Base-by-base conservation (phyloP, 179 eudicot species). In the Spergularia azorica region DNA sequence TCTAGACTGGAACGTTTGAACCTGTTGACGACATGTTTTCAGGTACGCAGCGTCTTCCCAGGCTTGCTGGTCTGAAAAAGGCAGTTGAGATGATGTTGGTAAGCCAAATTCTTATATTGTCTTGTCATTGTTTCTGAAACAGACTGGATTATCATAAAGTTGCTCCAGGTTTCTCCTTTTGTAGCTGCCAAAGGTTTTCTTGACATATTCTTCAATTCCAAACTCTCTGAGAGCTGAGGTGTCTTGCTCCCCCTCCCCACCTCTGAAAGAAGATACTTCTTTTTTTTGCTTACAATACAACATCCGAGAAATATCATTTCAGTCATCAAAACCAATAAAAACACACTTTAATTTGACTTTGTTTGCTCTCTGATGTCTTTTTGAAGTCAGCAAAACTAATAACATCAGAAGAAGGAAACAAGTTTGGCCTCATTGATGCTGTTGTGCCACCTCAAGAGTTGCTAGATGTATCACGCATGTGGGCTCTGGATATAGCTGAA, bases 31-130 rank as follows among this genome's bases (percentile, higher is more conserved):
- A 71, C 84, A 57, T 70, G 65, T 62, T 54, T 54, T 20, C 83
- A 92, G 98, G 98, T 54, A 94, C 98, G 32, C 98, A 92, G 57
- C 94, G 95, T 74, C 98, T 94, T 77, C 98, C 98, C 43, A 90
- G 98, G 85, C 97, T 94, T 78, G 76, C 89, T 63, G 98, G 98
- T 67, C 59, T 92, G 78, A 67, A 86, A 39, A 92, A 88, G 84
- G 89, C 91, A 26, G 74, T 92, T 78, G 91, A 94, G 73, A 86
- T 92, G 76, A 87, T 94, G 94, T 76, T 88, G 90, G 98, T 94
- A 86, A 83, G 87, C 71, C 64, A 46, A 32, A 11, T 56, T 70
- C 36, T 73, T 65, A 17, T 13, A 32, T 67, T 17, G 48, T 43
- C 26, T 60, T 63, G 20, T 54, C 12, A 16, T 54, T 7, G 9